phyloP scores from a whole-genome alignment of 2,329 filamentous ascomycete species.

The Thielaviopsis euricoi region DNA sequence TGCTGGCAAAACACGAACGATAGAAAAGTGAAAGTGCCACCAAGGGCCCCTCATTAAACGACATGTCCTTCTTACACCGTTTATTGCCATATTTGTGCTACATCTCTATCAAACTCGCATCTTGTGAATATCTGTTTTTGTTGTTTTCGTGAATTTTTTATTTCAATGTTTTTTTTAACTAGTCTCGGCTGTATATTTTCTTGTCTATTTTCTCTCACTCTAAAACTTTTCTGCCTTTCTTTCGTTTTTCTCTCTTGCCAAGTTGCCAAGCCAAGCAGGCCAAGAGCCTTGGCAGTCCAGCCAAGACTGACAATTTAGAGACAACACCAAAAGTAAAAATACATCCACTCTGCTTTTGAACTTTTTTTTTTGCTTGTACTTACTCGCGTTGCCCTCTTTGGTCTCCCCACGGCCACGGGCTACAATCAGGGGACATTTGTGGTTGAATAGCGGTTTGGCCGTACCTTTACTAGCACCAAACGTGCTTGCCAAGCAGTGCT shows the following conservation, averaged over 20 bases:
- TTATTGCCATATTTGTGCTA: neutral
- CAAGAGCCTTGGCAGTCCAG: constrained; percentile 2
- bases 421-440: too few relatives aligned
- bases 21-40: neutral
- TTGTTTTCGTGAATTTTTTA: neutral
- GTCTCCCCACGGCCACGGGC: too few relatives aligned
- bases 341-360: neutral
- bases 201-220: neutral
- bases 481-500: neutral
- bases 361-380: neutral
- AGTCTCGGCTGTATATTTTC: neutral
- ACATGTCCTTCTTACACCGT: neutral
- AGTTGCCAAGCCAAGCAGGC: neutral
- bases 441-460: too few relatives aligned
- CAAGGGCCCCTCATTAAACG: neutral
- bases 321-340: neutral
- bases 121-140: neutral
- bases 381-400: neutral
- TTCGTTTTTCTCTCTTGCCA: neutral
- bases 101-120: neutral
- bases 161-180: neutral
- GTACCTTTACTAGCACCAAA: too few relatives aligned
- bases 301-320: constrained; percentile 7
- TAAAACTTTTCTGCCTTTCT: neutral
- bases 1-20: neutral